Percentiles rank a stretch among this genome's conserved stretches.
Conservation (phyloP, 495 filamentous ascomycete species). For the Aspergillus ellipticus region DNA sequence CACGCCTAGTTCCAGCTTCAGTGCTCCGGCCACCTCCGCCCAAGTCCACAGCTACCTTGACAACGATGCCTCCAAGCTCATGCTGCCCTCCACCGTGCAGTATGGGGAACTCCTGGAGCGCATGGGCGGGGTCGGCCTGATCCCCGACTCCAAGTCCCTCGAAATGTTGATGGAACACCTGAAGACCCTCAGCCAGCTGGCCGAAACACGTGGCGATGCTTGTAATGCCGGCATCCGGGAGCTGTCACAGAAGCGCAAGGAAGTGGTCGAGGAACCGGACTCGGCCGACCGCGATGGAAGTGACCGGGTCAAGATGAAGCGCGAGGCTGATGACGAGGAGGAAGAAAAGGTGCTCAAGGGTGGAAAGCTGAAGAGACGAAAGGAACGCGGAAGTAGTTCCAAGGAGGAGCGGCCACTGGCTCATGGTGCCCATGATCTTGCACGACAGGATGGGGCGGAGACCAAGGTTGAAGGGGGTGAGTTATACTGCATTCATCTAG, state of each 20-base stretch:
- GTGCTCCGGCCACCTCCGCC: slow-evolving; percentile 45
- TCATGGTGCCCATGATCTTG: slow-evolving; percentile 60
- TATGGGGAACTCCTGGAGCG: slow-evolving; percentile 74
- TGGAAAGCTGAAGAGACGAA: slow-evolving; percentile 49
- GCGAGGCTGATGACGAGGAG: slow-evolving; percentile 53
- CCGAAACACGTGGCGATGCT: slow-evolving; percentile 56
- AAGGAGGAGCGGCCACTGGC: slow-evolving; percentile 56
- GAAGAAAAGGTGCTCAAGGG: slow-evolving; percentile 45
- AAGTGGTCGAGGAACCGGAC: slow-evolving; percentile 51
- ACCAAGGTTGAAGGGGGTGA: slow-evolving; percentile 57
- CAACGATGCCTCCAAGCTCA: slow-evolving; percentile 61
- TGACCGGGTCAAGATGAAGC: slow-evolving; percentile 48
- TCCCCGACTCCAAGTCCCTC: slow-evolving; percentile 72
- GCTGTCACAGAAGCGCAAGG: slow-evolving; percentile 60
- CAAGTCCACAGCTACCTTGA: slow-evolving; percentile 54
- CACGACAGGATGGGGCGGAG: slow-evolving; percentile 62
- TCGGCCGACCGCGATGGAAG: slow-evolving; percentile 27
- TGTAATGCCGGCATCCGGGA: slow-evolving; percentile 74
- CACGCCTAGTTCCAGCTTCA: slow-evolving; percentile 64
- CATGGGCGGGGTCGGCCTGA: slow-evolving; percentile 56
- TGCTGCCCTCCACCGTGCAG: slow-evolving; percentile 51
- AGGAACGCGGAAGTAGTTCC: slow-evolving; percentile 44
- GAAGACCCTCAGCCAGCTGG: slow-evolving; percentile 59
- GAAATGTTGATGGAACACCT: slow-evolving; percentile 65
- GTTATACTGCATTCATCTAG: slow-evolving; percentile 23